Conservation (phyloP, 768 basidiomycete species). For the Candolleomyces aberdarensis region DNA sequence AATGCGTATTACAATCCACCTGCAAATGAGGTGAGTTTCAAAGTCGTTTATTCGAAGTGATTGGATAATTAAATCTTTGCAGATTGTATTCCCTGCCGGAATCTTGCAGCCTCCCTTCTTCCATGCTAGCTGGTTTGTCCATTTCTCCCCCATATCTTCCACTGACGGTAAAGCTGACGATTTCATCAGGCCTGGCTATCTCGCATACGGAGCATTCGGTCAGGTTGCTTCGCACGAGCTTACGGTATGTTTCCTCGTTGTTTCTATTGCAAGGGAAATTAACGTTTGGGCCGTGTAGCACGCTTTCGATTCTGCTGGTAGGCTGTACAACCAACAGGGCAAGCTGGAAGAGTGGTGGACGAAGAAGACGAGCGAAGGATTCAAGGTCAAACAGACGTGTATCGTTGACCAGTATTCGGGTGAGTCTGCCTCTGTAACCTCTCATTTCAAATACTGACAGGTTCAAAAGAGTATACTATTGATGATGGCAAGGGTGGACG, state of each 20-base stretch:
- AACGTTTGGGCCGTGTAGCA: conserved; percentile 44
- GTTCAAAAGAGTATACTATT: conserved; percentile 66
- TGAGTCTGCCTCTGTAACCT: conserved; percentile 23
- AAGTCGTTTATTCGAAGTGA: background rate
- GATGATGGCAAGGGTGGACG: conserved; percentile 82
- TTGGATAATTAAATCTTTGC: background rate
- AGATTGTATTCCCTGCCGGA: conserved; percentile 97
- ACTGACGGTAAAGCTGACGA: conserved; percentile 4
- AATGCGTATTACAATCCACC: conserved; percentile 90
- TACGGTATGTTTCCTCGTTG: conserved; percentile 47
- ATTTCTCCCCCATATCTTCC: background rate
- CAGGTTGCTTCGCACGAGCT: conserved; percentile 91
- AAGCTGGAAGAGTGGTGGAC: conserved; percentile 93
- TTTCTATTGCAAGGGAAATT: background rate
- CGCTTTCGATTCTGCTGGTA: conserved; percentile 86
- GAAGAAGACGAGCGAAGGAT: conserved; percentile 78
- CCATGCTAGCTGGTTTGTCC: conserved; percentile 63
- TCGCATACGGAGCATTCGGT: conserved; percentile 91
- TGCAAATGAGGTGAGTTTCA: conserved; percentile 67
- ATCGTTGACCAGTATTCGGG: conserved; percentile 91
- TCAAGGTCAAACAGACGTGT: conserved; percentile 80
- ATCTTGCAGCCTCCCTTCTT: conserved; percentile 94
- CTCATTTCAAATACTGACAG: background rate
- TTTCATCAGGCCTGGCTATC: conserved; percentile 71
- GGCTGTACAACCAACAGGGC: conserved; percentile 88